Evolutionary conservation across 2,329 filamentous ascomycete genomes (phyloP), one percentile per base, ranked within the genome.

Genomic region (Colletotrichum viniferum): DNA sequence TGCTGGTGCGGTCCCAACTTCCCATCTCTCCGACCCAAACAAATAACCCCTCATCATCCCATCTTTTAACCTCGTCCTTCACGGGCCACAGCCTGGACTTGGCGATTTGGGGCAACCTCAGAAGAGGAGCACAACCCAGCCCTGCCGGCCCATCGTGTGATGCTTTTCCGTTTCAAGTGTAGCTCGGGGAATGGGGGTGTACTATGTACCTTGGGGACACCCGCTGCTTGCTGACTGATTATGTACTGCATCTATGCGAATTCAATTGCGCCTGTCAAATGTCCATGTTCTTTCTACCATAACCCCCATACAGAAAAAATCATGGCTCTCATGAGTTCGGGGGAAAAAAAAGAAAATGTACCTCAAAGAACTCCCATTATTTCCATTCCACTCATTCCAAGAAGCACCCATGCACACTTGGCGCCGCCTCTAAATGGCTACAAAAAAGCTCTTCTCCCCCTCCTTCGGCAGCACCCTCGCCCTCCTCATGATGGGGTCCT

Each of bases 401-500:
- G 5, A 48, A 34, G 12, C 13, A 18, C 6, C 7, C 58, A 12
- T 34, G 8, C 36, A 28, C 61, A 28, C 69, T 67, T 75, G 63
- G 58, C 34, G 55, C 58, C 34, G 16, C 34, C 24, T 60, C 76
- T 80, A 92, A 77, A 92, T 92, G 67, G 88, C 87, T 78, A 92
- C 87, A 79, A 98, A 98, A 83, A 96, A 98, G 78, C 92, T 94
- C 91, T 94, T 94, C 89, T 98, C 95, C 0, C 94, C 95, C 76
- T 96, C 93, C 85, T 89, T 89, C 5, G 94, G 91, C 82, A 86
- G 80, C 10, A 98, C 95, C 83, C 90, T 89, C 9, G 92, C 92
- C 81, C 92, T 88, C 87, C 92, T 92, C 82, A 97, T 88, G 81
- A 98, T 96, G 4, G 95, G 94, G 85, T 97, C 95, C 68, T 93